A percentile compares a stretch with the other conserved stretches of the same genome.
Evolutionary conservation across 1,139 yeast species (phyloP).

Genomic region (Taphrina deformans): DNA sequence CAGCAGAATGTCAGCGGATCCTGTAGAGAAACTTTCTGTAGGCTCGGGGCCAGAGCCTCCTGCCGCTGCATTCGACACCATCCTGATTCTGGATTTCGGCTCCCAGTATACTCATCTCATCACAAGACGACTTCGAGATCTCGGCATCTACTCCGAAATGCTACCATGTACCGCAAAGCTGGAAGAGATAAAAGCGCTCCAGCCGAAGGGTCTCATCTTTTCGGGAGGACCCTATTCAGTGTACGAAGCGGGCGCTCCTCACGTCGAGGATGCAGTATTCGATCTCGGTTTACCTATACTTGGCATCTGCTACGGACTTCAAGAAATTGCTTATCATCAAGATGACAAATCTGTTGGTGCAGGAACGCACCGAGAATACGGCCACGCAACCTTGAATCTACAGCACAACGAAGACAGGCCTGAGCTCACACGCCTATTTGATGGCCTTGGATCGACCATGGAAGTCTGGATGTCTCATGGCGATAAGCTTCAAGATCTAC

Average conservation of each 20-base stretch:
- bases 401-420: constrained; percentile 36
- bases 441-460: constrained; percentile 61
- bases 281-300: constrained; percentile 87
- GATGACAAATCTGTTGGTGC: constrained; percentile 93
- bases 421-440: constrained; percentile 63
- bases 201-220: constrained; percentile 91
- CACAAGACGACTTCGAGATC: constrained; percentile 96
- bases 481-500: constrained; percentile 88
- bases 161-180: constrained; percentile 98
- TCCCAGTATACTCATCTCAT: constrained; percentile 96
- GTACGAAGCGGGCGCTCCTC: constrained; percentile 92
- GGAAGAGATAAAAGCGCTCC: constrained; percentile 76
- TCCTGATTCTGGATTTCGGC: constrained; percentile 90
- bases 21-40: constrained; percentile 9
- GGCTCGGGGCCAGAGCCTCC: constrained; percentile 38
- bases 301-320: constrained; percentile 99
- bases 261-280: constrained; percentile 92
- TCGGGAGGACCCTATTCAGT: constrained; percentile 99
- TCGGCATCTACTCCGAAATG: constrained; percentile 98
- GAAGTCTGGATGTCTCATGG: constrained; percentile 99
- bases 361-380: constrained; percentile 97
- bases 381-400: constrained; percentile 87
- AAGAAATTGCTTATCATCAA: constrained; percentile 85
- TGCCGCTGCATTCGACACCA: constrained; percentile 62
- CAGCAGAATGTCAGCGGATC: neutral